Percentiles rank a stretch among this genome's conserved stretches.
Conservation (phyloP, 148 eudicot genomes). For the Amaranthus hypochondriacus region DNA sequence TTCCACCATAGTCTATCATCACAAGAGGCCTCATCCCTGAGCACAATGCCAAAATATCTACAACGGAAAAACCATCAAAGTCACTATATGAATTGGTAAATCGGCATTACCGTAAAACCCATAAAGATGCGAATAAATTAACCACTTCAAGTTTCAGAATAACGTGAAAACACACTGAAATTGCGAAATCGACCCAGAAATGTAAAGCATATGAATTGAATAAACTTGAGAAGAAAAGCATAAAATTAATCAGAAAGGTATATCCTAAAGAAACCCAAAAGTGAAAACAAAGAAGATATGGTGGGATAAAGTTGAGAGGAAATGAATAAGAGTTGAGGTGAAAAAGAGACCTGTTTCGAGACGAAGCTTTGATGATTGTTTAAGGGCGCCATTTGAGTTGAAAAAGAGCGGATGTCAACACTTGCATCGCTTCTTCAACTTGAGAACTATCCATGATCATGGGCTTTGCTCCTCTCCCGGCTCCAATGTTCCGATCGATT, state of each 20-base stretch:
- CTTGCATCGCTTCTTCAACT: conserved; percentile 38
- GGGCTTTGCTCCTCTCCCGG: not conserved
- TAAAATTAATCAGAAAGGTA: not conserved
- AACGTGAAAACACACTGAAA: not conserved
- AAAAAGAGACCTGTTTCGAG: conserved; percentile 56
- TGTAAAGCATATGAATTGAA: not conserved
- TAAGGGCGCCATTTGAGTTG: conserved; percentile 72
- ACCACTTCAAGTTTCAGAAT: not conserved
- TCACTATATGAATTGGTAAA: not conserved
- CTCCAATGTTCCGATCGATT: not conserved
- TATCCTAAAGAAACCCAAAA: not conserved
- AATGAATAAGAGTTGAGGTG: not conserved
- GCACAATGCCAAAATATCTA: conserved; percentile 84
- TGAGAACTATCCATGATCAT: conserved; percentile 12
- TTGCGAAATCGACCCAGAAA: not conserved
- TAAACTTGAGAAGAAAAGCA: not conserved
- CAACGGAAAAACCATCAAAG: conserved; percentile 14
- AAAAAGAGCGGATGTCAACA: conserved; percentile 41
- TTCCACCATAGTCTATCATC: conserved; percentile 99
- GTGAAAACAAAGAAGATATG: not conserved
- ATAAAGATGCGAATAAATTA: not conserved
- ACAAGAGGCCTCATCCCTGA: conserved; percentile 85
- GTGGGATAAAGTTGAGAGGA: not conserved
- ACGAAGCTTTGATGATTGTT: conserved; percentile 64
- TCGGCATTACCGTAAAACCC: not conserved